Conservation (phyloP, 2,329 filamentous ascomycete species). For the Neurospora crassa region DNA sequence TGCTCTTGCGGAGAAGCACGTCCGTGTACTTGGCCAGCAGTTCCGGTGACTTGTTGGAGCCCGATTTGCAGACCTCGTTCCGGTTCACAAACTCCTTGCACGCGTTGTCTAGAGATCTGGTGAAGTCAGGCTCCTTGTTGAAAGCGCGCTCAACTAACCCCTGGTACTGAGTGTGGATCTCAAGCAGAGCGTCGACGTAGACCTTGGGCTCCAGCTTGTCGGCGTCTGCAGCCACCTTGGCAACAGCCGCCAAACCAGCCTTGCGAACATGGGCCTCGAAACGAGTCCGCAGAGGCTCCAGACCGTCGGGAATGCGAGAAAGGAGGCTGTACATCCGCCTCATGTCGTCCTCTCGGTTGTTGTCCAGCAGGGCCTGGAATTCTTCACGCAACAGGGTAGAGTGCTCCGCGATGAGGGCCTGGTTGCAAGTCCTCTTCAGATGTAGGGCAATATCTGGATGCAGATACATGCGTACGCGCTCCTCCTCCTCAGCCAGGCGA, state of each 20-base stretch:
- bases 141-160: constrained; percentile 87
- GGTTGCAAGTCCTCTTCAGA: constrained; percentile 80
- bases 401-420: constrained; percentile 83
- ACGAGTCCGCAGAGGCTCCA: constrained; percentile 76
- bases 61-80: constrained; percentile 90
- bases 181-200: constrained; percentile 89
- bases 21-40: constrained; percentile 93
- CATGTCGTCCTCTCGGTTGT: constrained; percentile 91
- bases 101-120: constrained; percentile 89
- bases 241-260: constrained; percentile 76
- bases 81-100: constrained; percentile 97
- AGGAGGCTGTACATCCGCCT: constrained; percentile 92
- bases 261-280: constrained; percentile 93
- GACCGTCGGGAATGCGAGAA: constrained; percentile 77
- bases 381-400: constrained; percentile 81
- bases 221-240: constrained; percentile 80
- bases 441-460: constrained; percentile 80
- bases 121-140: constrained; percentile 92
- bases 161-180: constrained; percentile 90
- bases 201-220: constrained; percentile 92
- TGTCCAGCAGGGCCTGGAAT: constrained; percentile 88
- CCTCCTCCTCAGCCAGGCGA: constrained; percentile 84
- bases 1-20: constrained; percentile 82
- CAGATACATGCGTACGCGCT: constrained; percentile 83
- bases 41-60: constrained; percentile 89